Evolutionary conservation across 2,329 filamentous ascomycete genomes (phyloP).

Genomic region (Talaromyces albobiverticillius): DNA sequence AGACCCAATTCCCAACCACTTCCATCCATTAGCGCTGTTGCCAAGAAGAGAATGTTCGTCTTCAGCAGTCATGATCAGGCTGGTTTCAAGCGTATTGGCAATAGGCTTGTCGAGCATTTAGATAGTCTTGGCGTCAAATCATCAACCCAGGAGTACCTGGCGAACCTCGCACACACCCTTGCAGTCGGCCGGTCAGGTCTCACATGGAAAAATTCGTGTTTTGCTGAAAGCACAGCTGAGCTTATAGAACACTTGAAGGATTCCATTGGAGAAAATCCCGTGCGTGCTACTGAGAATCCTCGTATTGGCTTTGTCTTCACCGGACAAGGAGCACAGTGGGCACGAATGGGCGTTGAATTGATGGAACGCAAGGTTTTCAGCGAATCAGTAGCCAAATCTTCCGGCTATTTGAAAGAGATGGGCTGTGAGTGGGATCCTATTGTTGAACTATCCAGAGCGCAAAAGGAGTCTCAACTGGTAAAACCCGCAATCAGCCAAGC

Average conservation of each 20-base stretch:
- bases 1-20: slow-evolving; percentile 10
- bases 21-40: neutral
- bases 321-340: slow-evolving; percentile 45
- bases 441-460: slow-evolving; percentile 20
- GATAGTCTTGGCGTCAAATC: neutral
- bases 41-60: slow-evolving; percentile 3
- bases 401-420: slow-evolving; percentile 14
- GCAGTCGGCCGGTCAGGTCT: slow-evolving; percentile 15
- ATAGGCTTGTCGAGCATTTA: slow-evolving; percentile 16
- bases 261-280: neutral
- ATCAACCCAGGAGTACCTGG: slow-evolving; percentile 12
- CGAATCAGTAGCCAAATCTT: slow-evolving; percentile 14
- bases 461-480: slow-evolving; percentile 16
- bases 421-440: slow-evolving; percentile 26
- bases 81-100: slow-evolving; percentile 14
- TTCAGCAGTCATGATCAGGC: neutral
- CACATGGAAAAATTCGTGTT: slow-evolving; percentile 7
- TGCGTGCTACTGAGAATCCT: neutral
- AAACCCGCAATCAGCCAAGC: slow-evolving; percentile 27
- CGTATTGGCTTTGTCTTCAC: slow-evolving; percentile 35
- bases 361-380: slow-evolving; percentile 21
- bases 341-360: slow-evolving; percentile 40
- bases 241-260: slow-evolving; percentile 12
- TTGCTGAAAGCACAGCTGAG: slow-evolving; percentile 16
- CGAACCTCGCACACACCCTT: slow-evolving; percentile 23